Percentiles rank a stretch among this genome's conserved stretches.
These are phyloP conservation scores for Hanseniaspora lachancei DNA, from an alignment of 805 yeast species.

Conservation along the genomic window DNA sequence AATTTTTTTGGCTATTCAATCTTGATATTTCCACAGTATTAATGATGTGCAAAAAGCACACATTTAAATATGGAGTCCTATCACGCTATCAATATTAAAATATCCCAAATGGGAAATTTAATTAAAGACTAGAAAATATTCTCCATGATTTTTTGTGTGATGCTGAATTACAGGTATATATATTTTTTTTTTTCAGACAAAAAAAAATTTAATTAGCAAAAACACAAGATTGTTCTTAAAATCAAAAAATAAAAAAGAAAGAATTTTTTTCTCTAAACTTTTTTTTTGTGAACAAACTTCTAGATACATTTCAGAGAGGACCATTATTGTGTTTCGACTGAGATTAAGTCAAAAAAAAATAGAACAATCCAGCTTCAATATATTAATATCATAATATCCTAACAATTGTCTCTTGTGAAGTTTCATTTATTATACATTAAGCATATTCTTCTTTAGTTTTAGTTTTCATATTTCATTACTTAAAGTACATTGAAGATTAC, in stretches of 20 bases:
- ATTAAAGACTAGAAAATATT: neutral
- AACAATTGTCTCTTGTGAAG: too few relatives aligned
- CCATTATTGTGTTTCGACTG: conserved; percentile 30
- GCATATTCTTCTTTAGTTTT: too few relatives aligned
- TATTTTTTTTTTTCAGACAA: neutral
- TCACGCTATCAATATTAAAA: neutral
- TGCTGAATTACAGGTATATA: neutral
- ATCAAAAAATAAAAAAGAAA: too few relatives aligned
- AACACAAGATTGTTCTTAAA: too few relatives aligned
- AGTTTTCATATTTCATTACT: too few relatives aligned
- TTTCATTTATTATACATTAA: too few relatives aligned
- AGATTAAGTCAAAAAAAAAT: conserved; percentile 16
- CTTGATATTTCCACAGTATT: too few relatives aligned
- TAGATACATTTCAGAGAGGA: conserved; percentile 24
- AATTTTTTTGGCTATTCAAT: neutral
- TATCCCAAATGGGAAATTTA: neutral
- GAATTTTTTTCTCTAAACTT: conserved; percentile 16
- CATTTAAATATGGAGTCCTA: neutral
- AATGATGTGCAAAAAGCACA: too few relatives aligned
- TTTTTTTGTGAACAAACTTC: conserved; percentile 10
- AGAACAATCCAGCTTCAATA: neutral
- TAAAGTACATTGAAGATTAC: too few relatives aligned
- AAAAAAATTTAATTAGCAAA: neutral
- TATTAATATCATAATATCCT: too few relatives aligned
- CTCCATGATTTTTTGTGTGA: neutral